Conservation (phyloP, 2,329 filamentous ascomycete genomes). For the Thelonectria discophora region DNA sequence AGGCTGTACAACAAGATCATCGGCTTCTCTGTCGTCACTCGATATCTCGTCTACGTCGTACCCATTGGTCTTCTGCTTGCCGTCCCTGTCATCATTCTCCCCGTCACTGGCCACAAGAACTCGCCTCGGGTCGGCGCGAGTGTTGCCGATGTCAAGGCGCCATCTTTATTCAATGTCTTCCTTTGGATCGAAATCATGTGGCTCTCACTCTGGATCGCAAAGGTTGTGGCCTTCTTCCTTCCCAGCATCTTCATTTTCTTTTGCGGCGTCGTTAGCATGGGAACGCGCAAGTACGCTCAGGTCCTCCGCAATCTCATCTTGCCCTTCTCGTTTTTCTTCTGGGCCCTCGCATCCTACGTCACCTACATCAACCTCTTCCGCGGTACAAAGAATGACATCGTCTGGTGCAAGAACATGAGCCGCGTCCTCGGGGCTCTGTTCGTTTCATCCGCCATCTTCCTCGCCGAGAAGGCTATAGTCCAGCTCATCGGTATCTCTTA, state of each 20-base stretch:
- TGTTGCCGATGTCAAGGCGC: constrained; percentile 32
- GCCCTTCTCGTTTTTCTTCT: constrained; percentile 73
- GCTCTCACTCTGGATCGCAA: constrained; percentile 73
- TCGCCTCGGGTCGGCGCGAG: constrained; percentile 28
- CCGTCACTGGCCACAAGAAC: constrained; percentile 49
- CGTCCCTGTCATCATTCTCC: constrained; percentile 67
- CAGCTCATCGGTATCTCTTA: constrained; percentile 88
- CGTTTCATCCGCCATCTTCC: constrained; percentile 73
- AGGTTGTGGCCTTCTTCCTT: constrained; percentile 68
- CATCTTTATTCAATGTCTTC: constrained; percentile 68
- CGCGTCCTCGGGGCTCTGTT: constrained; percentile 73
- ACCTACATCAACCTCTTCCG: constrained; percentile 67
- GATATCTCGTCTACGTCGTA: constrained; percentile 74
- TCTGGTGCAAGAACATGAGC: constrained; percentile 67
- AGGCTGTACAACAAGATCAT: constrained; percentile 71
- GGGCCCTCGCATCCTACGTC: constrained; percentile 69
- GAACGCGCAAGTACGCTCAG: constrained; percentile 74
- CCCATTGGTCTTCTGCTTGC: constrained; percentile 70
- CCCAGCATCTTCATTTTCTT: constrained; percentile 74
- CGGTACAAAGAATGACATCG: constrained; percentile 46
- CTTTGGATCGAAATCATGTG: constrained; percentile 76
- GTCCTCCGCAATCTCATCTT: constrained; percentile 72
- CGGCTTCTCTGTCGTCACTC: constrained; percentile 68
- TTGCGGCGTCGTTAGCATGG: constrained; percentile 73
- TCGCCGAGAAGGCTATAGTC: constrained; percentile 81